These are phyloP conservation scores for Lachancea waltii DNA, from an alignment of 805 yeast genomes.

Conservation along the genomic window DNA sequence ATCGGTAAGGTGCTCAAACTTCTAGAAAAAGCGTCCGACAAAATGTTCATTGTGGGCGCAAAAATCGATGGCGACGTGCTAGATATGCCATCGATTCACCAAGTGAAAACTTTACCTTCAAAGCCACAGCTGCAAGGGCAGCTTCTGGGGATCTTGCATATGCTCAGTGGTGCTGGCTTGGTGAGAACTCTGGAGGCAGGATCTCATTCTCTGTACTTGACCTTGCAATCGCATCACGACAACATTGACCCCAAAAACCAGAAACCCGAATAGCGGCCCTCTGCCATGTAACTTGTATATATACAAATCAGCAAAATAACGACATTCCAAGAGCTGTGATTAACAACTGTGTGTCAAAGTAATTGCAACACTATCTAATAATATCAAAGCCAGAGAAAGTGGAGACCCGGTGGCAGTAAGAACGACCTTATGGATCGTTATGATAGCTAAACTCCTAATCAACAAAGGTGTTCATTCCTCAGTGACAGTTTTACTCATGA, in stretches of 20 bases:
- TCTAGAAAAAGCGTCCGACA: conserved; percentile 59
- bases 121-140: conserved; percentile 69
- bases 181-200: conserved; percentile 72
- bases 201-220: conserved; percentile 62
- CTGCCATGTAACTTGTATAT: not conserved
- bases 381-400: too few relatives aligned
- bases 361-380: too few relatives aligned
- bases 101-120: conserved; percentile 69
- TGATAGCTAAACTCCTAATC: too few relatives aligned
- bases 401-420: too few relatives aligned
- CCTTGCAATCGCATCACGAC: conserved; percentile 58
- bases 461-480: too few relatives aligned
- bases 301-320: too few relatives aligned
- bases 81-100: conserved; percentile 45
- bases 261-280: conserved; percentile 1
- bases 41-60: conserved; percentile 79
- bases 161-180: conserved; percentile 83
- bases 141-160: conserved; percentile 75
- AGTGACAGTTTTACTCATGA: not conserved
- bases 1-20: conserved; percentile 58
- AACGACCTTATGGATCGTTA: too few relatives aligned
- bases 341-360: too few relatives aligned
- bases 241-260: conserved; percentile 30
- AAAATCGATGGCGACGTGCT: conserved; percentile 57
- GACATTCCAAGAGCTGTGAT: too few relatives aligned